phyloP scores from a whole-genome alignment of 768 basidiomycete species.

The Lentinula lateritia region DNA sequence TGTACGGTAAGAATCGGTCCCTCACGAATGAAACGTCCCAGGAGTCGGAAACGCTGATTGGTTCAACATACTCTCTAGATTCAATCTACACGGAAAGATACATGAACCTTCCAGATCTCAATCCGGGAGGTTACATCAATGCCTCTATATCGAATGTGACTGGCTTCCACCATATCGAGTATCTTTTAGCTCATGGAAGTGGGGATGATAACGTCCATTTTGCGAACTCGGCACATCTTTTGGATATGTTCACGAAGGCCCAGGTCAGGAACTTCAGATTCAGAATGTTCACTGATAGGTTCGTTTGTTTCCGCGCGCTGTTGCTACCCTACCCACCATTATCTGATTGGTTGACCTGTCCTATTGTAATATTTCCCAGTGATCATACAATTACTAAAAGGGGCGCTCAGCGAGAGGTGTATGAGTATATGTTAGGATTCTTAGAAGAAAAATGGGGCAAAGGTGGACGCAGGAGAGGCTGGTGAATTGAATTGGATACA shows the following conservation, averaged over 20 bases:
- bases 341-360: slow-evolving; percentile 11
- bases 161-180: slow-evolving; percentile 78
- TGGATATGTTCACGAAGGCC: slow-evolving; percentile 87
- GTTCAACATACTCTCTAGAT: slow-evolving; percentile 39
- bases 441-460: slow-evolving; percentile 92
- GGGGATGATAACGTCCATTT: slow-evolving; percentile 98
- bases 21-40: neutral
- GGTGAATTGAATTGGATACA: slow-evolving; percentile 25
- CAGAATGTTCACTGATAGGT: slow-evolving; percentile 98
- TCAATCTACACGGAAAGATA: slow-evolving; percentile 97
- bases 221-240: slow-evolving; percentile 81
- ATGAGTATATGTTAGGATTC: slow-evolving; percentile 81
- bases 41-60: slow-evolving; percentile 1
- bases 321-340: slow-evolving; percentile 11
- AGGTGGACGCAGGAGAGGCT: slow-evolving; percentile 60
- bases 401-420: slow-evolving; percentile 80
- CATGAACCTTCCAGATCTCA: slow-evolving; percentile 79
- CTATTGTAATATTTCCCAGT: slow-evolving; percentile 31
- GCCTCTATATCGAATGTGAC: slow-evolving; percentile 86
- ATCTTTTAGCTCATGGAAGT: slow-evolving; percentile 85
- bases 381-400: slow-evolving; percentile 74
- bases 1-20: slow-evolving; percentile 53
- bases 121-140: slow-evolving; percentile 84
- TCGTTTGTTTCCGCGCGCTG: slow-evolving; percentile 14
- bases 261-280: slow-evolving; percentile 75